Conservation (phyloP, 192 early-diverging fungal species). For the Rhizoclosmatium sp. region DNA sequence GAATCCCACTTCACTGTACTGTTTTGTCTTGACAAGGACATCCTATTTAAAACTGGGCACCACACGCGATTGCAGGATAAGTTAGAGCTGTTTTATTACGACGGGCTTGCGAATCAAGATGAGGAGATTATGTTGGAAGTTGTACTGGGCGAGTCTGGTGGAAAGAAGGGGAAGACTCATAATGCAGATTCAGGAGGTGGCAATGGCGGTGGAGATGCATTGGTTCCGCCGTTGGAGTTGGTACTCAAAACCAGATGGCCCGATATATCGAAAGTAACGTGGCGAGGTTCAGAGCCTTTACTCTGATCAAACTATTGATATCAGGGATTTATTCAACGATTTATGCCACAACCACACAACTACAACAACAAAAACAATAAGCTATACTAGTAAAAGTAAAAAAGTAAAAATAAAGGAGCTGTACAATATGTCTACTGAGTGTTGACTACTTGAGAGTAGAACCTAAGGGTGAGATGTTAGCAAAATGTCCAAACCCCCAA, state of each 20-base stretch:
- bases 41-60: background rate
- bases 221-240: constrained; percentile 50
- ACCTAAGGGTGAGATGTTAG: background rate
- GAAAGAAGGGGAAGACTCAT: constrained; percentile 10
- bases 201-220: background rate
- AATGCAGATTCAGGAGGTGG: constrained; percentile 11
- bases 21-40: constrained; percentile 40
- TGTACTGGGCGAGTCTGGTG: background rate
- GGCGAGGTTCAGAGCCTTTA: constrained; percentile 54
- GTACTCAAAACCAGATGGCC: constrained; percentile 50
- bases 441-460: background rate
- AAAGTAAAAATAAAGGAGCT: constrained; percentile 1
- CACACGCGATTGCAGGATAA: background rate
- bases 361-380: background rate
- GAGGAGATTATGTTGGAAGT: constrained; percentile 51
- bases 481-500: background rate
- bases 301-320: constrained; percentile 36
- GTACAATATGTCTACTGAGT: background rate
- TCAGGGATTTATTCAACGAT: background rate
- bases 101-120: constrained; percentile 61
- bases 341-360: background rate
- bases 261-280: constrained; percentile 39
- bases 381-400: background rate
- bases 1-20: constrained; percentile 63
- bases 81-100: constrained; percentile 62